A percentile compares a stretch with the other conserved stretches of the same genome.
Evolutionary conservation across 139 green algal species (phyloP).

Genomic region (Coelastrella sp.): DNA sequence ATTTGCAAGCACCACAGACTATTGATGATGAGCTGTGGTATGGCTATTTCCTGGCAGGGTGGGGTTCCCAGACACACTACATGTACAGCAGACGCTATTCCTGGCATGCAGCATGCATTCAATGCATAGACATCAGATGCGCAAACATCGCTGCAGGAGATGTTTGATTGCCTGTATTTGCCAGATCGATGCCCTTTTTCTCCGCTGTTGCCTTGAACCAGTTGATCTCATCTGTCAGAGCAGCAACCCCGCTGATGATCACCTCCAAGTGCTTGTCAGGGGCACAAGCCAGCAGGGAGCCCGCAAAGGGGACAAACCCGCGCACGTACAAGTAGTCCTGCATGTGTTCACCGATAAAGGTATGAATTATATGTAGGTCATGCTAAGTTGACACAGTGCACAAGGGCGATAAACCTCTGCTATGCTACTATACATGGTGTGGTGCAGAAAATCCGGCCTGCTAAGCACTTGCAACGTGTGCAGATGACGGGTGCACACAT

Average conservation of each 20-base stretch:
- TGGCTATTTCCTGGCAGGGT: no score
- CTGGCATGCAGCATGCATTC: background rate
- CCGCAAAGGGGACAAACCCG: slow-evolving; percentile 40
- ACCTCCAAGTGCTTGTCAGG: slow-evolving; percentile 25
- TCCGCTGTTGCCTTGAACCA: slow-evolving; percentile 34
- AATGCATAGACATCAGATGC: background rate
- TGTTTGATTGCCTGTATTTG: background rate
- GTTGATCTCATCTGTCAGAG: slow-evolving; percentile 35
- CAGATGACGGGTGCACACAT: no score
- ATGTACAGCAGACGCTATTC: no score
- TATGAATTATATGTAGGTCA: background rate
- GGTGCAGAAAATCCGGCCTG: no score
- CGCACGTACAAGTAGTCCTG: slow-evolving; percentile 48
- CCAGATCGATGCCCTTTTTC: slow-evolving; percentile 11
- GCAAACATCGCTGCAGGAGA: background rate
- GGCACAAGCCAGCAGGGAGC: slow-evolving; percentile 7
- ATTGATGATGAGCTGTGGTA: no score
- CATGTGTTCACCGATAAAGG: no score
- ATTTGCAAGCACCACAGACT: no score
- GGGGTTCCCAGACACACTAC: no score
- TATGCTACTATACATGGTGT: no score
- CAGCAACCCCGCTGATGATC: slow-evolving; percentile 15
- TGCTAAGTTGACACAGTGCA: no score
- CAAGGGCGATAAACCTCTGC: no score
- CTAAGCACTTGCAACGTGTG: no score